These are phyloP conservation scores for Cylindrotheca closterium DNA, from an alignment of 108 stramenopile genomes.

Conservation along the genomic window DNA sequence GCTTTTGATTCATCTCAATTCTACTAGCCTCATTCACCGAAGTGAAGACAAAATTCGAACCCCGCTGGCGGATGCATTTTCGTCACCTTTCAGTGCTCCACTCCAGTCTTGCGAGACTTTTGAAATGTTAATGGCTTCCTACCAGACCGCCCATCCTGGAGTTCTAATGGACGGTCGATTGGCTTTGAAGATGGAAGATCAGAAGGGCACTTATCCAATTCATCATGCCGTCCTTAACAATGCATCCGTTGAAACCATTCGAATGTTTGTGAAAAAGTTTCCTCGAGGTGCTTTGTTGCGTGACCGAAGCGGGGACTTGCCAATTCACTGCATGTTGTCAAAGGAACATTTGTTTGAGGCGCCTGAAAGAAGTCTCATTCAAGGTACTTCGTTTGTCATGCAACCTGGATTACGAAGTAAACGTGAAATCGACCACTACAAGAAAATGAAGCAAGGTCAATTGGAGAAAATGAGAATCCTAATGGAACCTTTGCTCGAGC, in stretches of 20 bases:
- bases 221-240: slow-evolving; percentile 72
- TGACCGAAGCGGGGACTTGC: slow-evolving; percentile 40
- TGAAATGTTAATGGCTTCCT: slow-evolving; percentile 37
- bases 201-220: slow-evolving; percentile 62
- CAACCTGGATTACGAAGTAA: slow-evolving; percentile 17
- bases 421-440: slow-evolving; percentile 24
- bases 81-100: slow-evolving; percentile 35
- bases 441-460: slow-evolving; percentile 24
- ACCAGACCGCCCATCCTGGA: slow-evolving; percentile 39
- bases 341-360: slow-evolving; percentile 20
- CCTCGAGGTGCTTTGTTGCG: slow-evolving; percentile 41
- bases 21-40: slow-evolving; percentile 46
- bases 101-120: slow-evolving; percentile 28
- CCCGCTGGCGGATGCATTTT: slow-evolving; percentile 45
- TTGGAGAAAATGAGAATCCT: slow-evolving; percentile 35
- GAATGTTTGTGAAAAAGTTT: slow-evolving; percentile 46
- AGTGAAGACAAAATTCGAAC: slow-evolving; percentile 47
- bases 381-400: slow-evolving; percentile 30
- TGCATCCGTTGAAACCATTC: slow-evolving; percentile 50
- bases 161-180: slow-evolving; percentile 48
- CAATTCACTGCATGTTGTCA: slow-evolving; percentile 36
- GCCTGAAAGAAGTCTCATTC: slow-evolving; percentile 6
- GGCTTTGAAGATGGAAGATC: slow-evolving; percentile 63
- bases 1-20: slow-evolving; percentile 41
- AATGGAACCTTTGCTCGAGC: slow-evolving; percentile 23